phyloP scores from a whole-genome alignment of 768 basidiomycete species.

The Pisolithus marmoratus region DNA sequence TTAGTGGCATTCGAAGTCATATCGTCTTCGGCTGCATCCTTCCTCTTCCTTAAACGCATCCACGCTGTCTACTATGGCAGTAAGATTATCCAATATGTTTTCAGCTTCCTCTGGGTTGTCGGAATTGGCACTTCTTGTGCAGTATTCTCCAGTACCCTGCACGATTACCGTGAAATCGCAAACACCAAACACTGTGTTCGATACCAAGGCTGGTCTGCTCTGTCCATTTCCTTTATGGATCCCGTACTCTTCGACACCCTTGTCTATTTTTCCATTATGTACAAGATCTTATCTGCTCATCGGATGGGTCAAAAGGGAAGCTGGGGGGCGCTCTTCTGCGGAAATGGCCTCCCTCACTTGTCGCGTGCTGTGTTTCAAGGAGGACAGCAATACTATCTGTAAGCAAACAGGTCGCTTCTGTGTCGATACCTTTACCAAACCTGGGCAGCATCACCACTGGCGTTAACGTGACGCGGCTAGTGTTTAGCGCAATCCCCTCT shows the following conservation, averaged over 20 bases:
- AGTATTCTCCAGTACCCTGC: constrained; percentile 21
- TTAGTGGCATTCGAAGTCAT: constrained; percentile 13
- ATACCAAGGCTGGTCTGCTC: constrained; percentile 15
- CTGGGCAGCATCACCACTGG: constrained; percentile 27
- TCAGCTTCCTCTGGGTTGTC: constrained; percentile 30
- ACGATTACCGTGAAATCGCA: constrained; percentile 23
- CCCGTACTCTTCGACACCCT: constrained; percentile 28
- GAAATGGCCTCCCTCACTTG: constrained; percentile 25
- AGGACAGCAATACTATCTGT: constrained; percentile 37
- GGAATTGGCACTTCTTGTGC: constrained; percentile 21
- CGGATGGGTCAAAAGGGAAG: not conserved
- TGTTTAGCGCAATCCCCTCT: constrained; percentile 13
- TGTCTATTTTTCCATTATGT: constrained; percentile 30
- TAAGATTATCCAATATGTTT: constrained; percentile 12
- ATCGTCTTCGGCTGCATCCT: constrained; percentile 23
- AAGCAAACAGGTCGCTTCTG: constrained; percentile 3
- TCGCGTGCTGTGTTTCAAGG: constrained; percentile 30
- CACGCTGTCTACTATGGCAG: constrained; percentile 28
- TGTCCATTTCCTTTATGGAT: constrained; percentile 22
- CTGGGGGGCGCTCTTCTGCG: constrained; percentile 17
- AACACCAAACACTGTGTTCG: constrained; percentile 30
- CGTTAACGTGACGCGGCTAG: constrained; percentile 24
- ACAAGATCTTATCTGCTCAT: constrained; percentile 20
- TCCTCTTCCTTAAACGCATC: constrained; percentile 35
- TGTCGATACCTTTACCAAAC: not conserved